A percentile compares a stretch with the other conserved stretches of the same genome.
Conservation (phyloP, 257 asterid genomes). For the Nicotiana undulata region DNA sequence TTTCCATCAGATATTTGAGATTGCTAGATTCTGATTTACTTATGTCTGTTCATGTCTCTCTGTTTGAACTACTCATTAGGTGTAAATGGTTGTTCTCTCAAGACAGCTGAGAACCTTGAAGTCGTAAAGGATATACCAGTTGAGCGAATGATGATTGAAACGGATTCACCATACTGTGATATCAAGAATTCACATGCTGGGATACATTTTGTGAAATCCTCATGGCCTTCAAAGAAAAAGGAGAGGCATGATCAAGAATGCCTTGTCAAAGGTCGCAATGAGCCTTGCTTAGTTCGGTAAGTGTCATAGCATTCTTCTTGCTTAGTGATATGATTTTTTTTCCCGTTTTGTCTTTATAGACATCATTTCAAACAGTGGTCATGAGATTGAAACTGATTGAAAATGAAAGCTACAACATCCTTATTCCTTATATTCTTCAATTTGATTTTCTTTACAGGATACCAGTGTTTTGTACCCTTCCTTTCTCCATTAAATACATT, state of each 20-base stretch:
- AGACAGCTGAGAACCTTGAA: conserved; percentile 75
- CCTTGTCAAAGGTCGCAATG: conserved; percentile 91
- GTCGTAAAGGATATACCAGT: conserved; percentile 77
- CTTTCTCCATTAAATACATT: not conserved
- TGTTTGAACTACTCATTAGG: conserved; percentile 32
- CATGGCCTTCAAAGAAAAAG: conserved; percentile 89
- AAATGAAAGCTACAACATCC: not conserved
- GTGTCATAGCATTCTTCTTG: conserved; percentile 17
- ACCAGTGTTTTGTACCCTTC: not conserved
- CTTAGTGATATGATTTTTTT: not conserved
- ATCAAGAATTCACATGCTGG: conserved; percentile 90
- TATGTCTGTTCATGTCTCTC: not conserved
- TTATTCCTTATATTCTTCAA: not conserved
- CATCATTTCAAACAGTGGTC: not conserved
- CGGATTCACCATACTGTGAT: conserved; percentile 96
- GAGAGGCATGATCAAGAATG: conserved; percentile 71
- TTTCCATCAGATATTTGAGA: not conserved
- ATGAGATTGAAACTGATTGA: not conserved
- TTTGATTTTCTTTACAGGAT: not conserved
- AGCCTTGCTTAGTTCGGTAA: conserved; percentile 89
- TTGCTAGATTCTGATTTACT: not conserved
- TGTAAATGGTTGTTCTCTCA: conserved; percentile 83
- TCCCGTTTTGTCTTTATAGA: not conserved
- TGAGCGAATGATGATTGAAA: conserved; percentile 86
- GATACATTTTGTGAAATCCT: conserved; percentile 55